These are phyloP conservation scores for Sphagnurus paluster DNA, from an alignment of 1,284 basidiomycete species.

Conservation along the genomic window DNA sequence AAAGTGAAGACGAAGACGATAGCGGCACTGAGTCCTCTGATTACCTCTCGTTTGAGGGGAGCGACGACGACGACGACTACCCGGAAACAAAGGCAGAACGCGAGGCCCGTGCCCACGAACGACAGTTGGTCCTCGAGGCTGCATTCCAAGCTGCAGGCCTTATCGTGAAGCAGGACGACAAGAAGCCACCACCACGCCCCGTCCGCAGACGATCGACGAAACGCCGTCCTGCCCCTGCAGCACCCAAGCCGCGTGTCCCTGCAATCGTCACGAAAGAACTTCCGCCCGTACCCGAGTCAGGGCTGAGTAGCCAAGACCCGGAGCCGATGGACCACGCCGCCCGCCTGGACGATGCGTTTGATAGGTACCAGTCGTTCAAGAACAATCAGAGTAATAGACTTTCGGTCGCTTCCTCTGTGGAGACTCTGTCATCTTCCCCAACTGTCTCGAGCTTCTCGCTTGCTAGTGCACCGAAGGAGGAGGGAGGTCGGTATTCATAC, in stretches of 20 bases:
- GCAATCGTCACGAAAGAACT: slow-evolving; percentile 44
- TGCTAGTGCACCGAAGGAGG: slow-evolving; percentile 20
- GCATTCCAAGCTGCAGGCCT: slow-evolving; percentile 89
- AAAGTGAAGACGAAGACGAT: slow-evolving; percentile 33
- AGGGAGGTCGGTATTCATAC: slow-evolving; percentile 35
- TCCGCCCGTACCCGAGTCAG: slow-evolving; percentile 48
- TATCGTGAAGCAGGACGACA: slow-evolving; percentile 60
- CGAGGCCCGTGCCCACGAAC: slow-evolving; percentile 71
- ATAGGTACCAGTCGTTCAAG: slow-evolving; percentile 82
- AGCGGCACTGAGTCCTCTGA: slow-evolving; percentile 33
- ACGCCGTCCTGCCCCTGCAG: slow-evolving; percentile 55
- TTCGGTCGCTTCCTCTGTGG: slow-evolving; percentile 39
- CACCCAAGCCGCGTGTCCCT: slow-evolving; percentile 27
- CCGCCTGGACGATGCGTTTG: slow-evolving; percentile 84
- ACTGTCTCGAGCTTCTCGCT: slow-evolving; percentile 14
- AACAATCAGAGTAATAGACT: slow-evolving; percentile 57
- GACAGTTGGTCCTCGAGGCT: slow-evolving; percentile 81
- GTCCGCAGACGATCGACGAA: slow-evolving; percentile 27
- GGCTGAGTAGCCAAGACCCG: slow-evolving; percentile 11
- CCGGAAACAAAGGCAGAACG: slow-evolving; percentile 54
- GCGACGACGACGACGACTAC: slow-evolving; percentile 45
- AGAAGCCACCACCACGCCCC: slow-evolving; percentile 38
- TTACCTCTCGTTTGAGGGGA: slow-evolving; percentile 57
- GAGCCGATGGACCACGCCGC: slow-evolving; percentile 35
- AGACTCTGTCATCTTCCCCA: slow-evolving; percentile 17